A percentile compares a stretch with the other conserved stretches of the same genome.
phyloP scores from a whole-genome alignment of 169 alveolate species.

The Cyclospora cayetanensis region DNA sequence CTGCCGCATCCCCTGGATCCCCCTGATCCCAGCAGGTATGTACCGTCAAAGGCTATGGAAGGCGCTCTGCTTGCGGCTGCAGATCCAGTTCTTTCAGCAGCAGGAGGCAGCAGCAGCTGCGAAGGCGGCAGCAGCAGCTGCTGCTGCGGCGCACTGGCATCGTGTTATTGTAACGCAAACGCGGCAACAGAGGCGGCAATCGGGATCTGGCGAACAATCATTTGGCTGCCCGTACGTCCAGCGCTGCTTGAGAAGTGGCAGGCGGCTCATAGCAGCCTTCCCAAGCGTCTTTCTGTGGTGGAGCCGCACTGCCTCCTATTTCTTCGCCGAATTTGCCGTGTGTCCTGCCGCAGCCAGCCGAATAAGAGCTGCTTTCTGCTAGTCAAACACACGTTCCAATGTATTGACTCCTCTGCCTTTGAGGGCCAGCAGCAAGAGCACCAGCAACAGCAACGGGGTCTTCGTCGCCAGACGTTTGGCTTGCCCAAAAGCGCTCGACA shows the following conservation, averaged over 20 bases:
- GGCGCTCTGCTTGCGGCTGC: constrained; percentile 18
- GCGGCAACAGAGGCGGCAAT: neutral
- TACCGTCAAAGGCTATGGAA: constrained; percentile 32
- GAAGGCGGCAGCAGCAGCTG: neutral
- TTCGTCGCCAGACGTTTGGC: neutral
- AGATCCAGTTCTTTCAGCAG: neutral
- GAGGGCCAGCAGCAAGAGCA: neutral
- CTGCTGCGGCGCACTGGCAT: constrained; percentile 1
- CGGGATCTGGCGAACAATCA: constrained; percentile 46
- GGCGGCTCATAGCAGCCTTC: constrained; percentile 5
- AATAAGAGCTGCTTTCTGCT: constrained; percentile 25
- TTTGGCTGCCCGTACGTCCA: constrained; percentile 67
- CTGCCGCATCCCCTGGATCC: constrained; percentile 68
- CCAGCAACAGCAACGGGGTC: neutral
- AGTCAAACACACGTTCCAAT: neutral
- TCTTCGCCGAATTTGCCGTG: neutral
- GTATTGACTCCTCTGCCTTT: neutral
- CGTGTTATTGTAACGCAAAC: no score
- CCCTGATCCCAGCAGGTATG: neutral
- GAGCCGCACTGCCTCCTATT: constrained; percentile 46
- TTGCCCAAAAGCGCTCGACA: constrained; percentile 32
- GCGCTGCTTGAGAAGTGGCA: neutral
- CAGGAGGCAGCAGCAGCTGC: neutral
- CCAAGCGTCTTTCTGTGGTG: constrained; percentile 10
- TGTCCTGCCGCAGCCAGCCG: constrained; percentile 18